These are phyloP conservation scores for Gossypium lobatum DNA, from an alignment of 441 rosid genomes.

Conservation along the genomic window DNA sequence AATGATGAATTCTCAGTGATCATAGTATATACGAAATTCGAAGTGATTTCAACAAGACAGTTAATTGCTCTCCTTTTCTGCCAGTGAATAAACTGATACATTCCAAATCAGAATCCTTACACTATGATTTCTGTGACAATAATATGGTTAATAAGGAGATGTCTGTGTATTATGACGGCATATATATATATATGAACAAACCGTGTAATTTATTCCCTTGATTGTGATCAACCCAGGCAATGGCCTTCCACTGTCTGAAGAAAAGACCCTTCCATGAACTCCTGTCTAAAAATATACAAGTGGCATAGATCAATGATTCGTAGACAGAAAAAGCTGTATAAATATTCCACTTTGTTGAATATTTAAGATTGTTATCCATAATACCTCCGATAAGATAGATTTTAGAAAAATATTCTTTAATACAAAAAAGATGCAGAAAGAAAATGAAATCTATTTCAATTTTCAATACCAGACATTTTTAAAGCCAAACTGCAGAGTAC, in stretches of 20 bases:
- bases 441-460: neutral
- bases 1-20: neutral
- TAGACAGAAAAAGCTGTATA: neutral
- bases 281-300: slow-evolving; percentile 50
- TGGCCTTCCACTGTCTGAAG: slow-evolving; percentile 72
- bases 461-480: neutral
- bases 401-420: neutral
- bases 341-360: neutral
- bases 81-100: neutral
- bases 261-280: slow-evolving; percentile 84
- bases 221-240: slow-evolving; percentile 57
- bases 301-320: slow-evolving; percentile 10
- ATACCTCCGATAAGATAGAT: neutral
- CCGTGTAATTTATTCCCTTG: slow-evolving; percentile 76
- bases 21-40: neutral
- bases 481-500: slow-evolving; percentile 28
- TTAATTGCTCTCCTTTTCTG: neutral
- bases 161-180: neutral
- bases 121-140: neutral
- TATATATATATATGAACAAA: slow-evolving; percentile 16
- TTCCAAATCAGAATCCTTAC: neutral
- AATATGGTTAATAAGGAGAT: neutral
- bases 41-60: neutral
- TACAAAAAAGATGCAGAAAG: neutral
- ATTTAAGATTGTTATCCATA: neutral